Percentiles rank a stretch among this genome's conserved stretches.
These are phyloP conservation scores for Cystobasidium ongulense DNA, from an alignment of 768 basidiomycete species.

Conservation along the genomic window DNA sequence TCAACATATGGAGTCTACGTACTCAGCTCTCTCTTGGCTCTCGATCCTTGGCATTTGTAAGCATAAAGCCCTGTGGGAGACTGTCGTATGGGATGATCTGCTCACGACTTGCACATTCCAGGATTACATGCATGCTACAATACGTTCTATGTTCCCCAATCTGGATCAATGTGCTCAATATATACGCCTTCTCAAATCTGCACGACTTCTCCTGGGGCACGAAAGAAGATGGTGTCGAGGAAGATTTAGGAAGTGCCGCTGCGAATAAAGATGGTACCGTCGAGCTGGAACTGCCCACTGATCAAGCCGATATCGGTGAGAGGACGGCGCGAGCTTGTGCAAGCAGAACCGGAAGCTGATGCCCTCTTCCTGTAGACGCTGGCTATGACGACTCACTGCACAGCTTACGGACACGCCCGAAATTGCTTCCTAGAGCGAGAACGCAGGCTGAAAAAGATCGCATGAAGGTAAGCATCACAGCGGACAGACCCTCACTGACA, in stretches of 20 bases:
- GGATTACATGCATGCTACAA: slow-evolving; percentile 74
- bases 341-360: background rate
- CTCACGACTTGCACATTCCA: slow-evolving; percentile 20
- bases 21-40: slow-evolving; percentile 66
- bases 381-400: slow-evolving; percentile 84
- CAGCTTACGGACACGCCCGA: slow-evolving; percentile 44
- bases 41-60: slow-evolving; percentile 67
- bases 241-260: slow-evolving; percentile 40
- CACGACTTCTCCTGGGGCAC: slow-evolving; percentile 44
- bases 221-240: slow-evolving; percentile 35
- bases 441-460: slow-evolving; percentile 42
- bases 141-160: slow-evolving; percentile 67
- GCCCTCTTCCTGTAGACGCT: slow-evolving; percentile 50
- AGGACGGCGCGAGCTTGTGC: background rate
- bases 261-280: slow-evolving; percentile 37
- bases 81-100: background rate
- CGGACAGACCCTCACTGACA: background rate
- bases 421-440: slow-evolving; percentile 42
- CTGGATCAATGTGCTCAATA: slow-evolving; percentile 46
- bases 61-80: background rate
- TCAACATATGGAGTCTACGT: slow-evolving; percentile 53
- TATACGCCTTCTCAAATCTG: slow-evolving; percentile 76
- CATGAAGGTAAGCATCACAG: slow-evolving; percentile 36
- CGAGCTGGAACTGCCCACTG: slow-evolving; percentile 39
- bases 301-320: slow-evolving; percentile 40